Evolutionary conservation across 1,139 yeast species (phyloP), one percentile per base, ranked within the genome.

Genomic region (Kazachstania sp.): DNA sequence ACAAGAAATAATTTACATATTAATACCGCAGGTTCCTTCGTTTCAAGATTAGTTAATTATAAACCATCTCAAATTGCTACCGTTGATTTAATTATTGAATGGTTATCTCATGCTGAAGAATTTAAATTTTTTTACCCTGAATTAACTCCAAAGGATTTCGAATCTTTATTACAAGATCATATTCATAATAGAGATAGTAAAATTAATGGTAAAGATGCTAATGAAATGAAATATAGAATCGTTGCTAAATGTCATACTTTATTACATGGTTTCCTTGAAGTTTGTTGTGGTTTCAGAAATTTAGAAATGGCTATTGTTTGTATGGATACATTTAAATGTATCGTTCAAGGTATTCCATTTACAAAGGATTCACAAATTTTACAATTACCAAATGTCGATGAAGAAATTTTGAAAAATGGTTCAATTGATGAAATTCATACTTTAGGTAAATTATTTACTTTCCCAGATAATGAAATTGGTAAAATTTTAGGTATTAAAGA

Each of bases 1-100:
- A 94, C 97, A 37, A 85, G 83, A 56, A 81, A 79, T 59, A 96
- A 96, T 1, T 73, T 94, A 53, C 87, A 86, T 56, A 81, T 85
- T 43, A 78, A 79, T 30, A 85, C 97, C 20, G 96, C 98, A 8
- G 79, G 86, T 6, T 63, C 71, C 45, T 86, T 85, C 59, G 77
- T 81, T 39, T 78, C 81, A 52, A 72, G 74, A 52, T 66, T 84
- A 61, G 72, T 83, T 49, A 85, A 83, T 63, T 81, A 81, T 64
- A 86, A 84, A 66, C 95, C 95, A 18, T 81, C 88, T 49, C 80
- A 81, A 52, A 75, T 84, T 40, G 72, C 82, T 43, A 77, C 86
- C 32, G 68, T 74, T 43, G 78, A 75, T 45, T 66, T 72, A 16
- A 69, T 92, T 38, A 68, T 88, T 51, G 73, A 77, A 41, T 77